Evolutionary conservation across 2,329 filamentous ascomycete genomes (phyloP).

Genomic region (Hymenoscyphus linearis): DNA sequence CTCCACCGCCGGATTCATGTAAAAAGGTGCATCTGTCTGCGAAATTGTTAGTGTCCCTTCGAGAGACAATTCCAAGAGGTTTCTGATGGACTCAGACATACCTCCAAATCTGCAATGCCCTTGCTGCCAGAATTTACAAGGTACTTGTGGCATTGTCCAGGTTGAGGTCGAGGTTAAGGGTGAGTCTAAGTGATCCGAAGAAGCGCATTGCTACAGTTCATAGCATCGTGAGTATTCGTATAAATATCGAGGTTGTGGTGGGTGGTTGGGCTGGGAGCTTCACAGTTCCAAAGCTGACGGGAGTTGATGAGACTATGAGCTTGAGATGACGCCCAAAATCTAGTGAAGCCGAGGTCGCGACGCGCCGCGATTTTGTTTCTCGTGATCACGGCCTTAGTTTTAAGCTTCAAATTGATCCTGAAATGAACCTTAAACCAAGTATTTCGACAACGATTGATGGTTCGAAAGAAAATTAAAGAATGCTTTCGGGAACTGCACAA

Average conservation of each 20-base stretch:
- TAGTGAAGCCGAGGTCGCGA: no score
- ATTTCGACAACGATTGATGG: neutral
- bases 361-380: no score
- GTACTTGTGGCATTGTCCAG: conserved; percentile 13
- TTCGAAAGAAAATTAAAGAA: neutral
- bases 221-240: neutral
- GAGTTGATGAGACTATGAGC: neutral
- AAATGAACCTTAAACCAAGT: neutral
- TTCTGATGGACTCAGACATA: conserved; percentile 7
- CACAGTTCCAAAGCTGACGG: neutral
- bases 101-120: conserved; percentile 53
- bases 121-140: conserved; percentile 59
- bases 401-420: no score
- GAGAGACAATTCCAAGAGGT: neutral
- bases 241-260: neutral
- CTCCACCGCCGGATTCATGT: neutral
- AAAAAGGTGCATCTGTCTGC: conserved; percentile 2
- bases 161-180: conserved; percentile 6
- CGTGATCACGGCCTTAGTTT: no score
- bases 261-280: neutral
- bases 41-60: conserved; percentile 7
- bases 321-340: no score
- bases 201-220: conserved; percentile 10
- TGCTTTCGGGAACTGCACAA: neutral
- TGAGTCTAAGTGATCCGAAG: conserved; percentile 1